phyloP scores from a whole-genome alignment of 2,329 filamentous ascomycete genomes.

The Colletotrichum truncatum region DNA sequence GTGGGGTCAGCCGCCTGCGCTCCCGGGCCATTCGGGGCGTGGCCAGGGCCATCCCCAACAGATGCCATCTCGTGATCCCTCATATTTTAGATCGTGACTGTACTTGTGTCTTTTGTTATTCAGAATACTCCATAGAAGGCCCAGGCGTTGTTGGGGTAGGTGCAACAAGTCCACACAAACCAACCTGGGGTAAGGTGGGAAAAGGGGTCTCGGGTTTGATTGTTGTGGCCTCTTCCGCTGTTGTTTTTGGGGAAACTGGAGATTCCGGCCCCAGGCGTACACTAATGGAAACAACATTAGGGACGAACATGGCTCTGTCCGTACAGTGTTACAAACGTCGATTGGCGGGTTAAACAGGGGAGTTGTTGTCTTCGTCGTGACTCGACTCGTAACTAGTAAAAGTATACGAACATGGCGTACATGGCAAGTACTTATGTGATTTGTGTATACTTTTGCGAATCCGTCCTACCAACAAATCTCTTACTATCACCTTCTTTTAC shows the following conservation, averaged over 20 bases:
- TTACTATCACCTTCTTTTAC: background rate
- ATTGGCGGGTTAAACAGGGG: background rate
- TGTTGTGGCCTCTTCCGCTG: background rate
- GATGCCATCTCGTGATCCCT: slow-evolving; percentile 27
- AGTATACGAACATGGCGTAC: background rate
- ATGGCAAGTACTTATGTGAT: background rate
- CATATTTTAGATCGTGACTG: background rate
- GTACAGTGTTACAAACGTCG: background rate
- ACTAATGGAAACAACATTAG: slow-evolving; percentile 16
- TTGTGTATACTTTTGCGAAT: background rate
- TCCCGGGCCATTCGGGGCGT: slow-evolving; percentile 28
- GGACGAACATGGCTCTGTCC: slow-evolving; percentile 9
- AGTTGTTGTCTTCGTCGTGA: slow-evolving; percentile 3
- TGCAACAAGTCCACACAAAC: background rate
- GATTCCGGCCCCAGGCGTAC: slow-evolving; percentile 2
- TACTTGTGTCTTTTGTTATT: background rate
- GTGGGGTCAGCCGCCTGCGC: slow-evolving; percentile 27
- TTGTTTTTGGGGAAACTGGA: background rate
- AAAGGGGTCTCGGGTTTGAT: slow-evolving; percentile 21
- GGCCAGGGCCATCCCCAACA: slow-evolving; percentile 26
- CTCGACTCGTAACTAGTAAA: background rate
- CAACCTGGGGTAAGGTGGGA: slow-evolving; percentile 27
- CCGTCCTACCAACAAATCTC: background rate
- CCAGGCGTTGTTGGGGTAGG: background rate
- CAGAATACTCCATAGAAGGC: background rate